Percentiles rank a stretch among this genome's conserved stretches.
These are phyloP conservation scores for Podaxis sp. DNA, from an alignment of 768 basidiomycete species.

Conservation along the genomic window DNA sequence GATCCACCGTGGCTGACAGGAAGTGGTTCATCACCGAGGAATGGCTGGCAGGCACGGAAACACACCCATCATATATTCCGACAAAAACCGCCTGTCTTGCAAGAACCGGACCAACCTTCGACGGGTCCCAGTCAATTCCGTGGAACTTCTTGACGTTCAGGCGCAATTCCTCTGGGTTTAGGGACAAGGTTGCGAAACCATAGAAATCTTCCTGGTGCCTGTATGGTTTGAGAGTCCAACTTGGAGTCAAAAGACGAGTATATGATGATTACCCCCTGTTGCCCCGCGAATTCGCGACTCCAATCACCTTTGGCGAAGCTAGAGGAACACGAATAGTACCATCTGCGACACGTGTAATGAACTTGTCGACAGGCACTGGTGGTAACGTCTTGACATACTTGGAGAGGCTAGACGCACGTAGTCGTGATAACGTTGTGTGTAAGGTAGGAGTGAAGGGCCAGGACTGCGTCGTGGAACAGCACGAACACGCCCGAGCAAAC, in stretches of 20 bases:
- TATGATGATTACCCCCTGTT: slow-evolving; percentile 55
- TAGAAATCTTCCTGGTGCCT: slow-evolving; percentile 93
- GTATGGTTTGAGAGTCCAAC: slow-evolving; percentile 16
- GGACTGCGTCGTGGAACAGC: background rate
- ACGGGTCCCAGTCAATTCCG: slow-evolving; percentile 73
- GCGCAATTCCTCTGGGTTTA: slow-evolving; percentile 75
- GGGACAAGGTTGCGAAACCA: slow-evolving; percentile 69
- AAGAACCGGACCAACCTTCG: slow-evolving; percentile 48
- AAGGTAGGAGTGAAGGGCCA: background rate
- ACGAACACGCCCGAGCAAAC: slow-evolving; percentile 14
- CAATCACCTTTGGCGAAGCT: slow-evolving; percentile 75
- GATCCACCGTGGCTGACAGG: slow-evolving; percentile 81
- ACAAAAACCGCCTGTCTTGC: slow-evolving; percentile 80
- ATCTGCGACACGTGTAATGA: slow-evolving; percentile 36
- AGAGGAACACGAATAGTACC: slow-evolving; percentile 70
- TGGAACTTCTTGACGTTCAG: slow-evolving; percentile 60
- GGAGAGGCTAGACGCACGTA: slow-evolving; percentile 58
- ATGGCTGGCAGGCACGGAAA: slow-evolving; percentile 14
- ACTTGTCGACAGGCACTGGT: background rate
- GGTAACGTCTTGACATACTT: slow-evolving; percentile 24
- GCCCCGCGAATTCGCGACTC: slow-evolving; percentile 73
- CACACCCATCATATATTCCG: slow-evolving; percentile 90
- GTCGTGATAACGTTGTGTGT: slow-evolving; percentile 55
- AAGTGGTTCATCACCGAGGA: slow-evolving; percentile 10
- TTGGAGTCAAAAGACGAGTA: background rate